These are phyloP conservation scores for Porcisia hertigi DNA, from an alignment of 208 protist genomes.

Conservation along the genomic window DNA sequence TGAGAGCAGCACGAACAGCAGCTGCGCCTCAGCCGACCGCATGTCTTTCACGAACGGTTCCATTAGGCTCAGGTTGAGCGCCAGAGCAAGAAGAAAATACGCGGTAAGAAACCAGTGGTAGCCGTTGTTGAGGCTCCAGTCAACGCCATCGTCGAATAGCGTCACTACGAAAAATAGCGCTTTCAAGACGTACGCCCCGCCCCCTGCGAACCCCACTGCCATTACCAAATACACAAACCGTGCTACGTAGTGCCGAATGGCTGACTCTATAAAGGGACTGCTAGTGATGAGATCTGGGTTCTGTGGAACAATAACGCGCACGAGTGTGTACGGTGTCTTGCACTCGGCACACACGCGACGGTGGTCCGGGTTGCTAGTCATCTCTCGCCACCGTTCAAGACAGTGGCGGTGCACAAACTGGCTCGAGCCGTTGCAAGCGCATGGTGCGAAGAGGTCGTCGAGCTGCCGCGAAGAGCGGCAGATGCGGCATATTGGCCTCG, in stretches of 20 bases:
- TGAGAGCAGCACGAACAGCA: conserved; percentile 27
- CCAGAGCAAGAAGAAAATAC: conserved; percentile 22
- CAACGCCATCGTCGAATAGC: conserved; percentile 11
- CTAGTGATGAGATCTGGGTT: conserved; percentile 20
- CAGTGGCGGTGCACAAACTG: conserved; percentile 31
- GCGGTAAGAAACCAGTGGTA: conserved; percentile 28
- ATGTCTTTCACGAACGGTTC: conserved; percentile 24
- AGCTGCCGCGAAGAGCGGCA: conserved; percentile 24
- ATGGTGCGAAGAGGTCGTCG: conserved; percentile 31
- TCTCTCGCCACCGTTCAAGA: conserved; percentile 32
- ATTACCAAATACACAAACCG: not conserved
- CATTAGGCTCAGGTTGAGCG: conserved; percentile 28
- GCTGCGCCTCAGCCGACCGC: conserved; percentile 16
- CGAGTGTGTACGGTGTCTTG: conserved; percentile 33
- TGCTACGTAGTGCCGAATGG: conserved; percentile 22
- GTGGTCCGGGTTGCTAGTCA: conserved; percentile 33
- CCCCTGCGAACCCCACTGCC: conserved; percentile 9
- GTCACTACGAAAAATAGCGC: conserved; percentile 11
- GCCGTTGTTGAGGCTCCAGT: conserved; percentile 22
- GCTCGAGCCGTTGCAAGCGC: conserved; percentile 33
- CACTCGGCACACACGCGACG: conserved; percentile 34
- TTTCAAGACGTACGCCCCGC: conserved; percentile 25
- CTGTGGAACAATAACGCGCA: conserved; percentile 25
- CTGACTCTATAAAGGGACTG: conserved; percentile 29
- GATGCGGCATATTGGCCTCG: conserved; percentile 28